These are phyloP conservation scores for Plasmodiophora brassicae DNA, from an alignment of 208 protist genomes.

Conservation along the genomic window DNA sequence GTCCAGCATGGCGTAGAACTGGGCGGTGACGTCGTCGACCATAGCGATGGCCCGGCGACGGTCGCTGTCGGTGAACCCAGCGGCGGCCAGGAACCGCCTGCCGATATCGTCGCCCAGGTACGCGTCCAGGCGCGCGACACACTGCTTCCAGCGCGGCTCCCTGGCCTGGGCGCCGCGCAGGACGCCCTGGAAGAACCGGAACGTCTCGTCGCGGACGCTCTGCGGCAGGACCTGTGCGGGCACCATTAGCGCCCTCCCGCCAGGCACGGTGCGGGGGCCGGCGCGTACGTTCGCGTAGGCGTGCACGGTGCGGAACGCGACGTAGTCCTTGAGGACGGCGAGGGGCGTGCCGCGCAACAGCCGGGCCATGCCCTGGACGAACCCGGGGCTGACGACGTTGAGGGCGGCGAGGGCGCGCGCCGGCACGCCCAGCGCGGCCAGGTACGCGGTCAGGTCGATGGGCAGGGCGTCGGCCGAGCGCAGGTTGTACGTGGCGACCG, in stretches of 20 bases:
- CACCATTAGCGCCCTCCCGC: no score
- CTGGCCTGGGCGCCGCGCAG: constrained; percentile 3
- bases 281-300: not conserved
- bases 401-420: not conserved
- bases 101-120: constrained; percentile 33
- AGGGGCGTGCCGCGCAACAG: not conserved
- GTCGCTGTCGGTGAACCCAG: not conserved
- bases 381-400: constrained; percentile 37
- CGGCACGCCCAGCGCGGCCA: not conserved
- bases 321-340: not conserved
- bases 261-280: no score
- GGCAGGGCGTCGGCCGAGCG: not conserved
- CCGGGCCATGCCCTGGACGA: not conserved
- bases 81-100: not conserved
- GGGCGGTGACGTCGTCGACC: constrained; percentile 1
- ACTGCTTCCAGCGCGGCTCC: constrained; percentile 17
- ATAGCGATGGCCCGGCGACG: not conserved
- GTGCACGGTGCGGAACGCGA: not conserved
- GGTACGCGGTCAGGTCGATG: not conserved
- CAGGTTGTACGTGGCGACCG: not conserved
- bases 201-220: not conserved
- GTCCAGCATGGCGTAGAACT: no score
- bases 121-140: not conserved
- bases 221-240: not conserved
- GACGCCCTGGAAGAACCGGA: constrained; percentile 15